These are phyloP conservation scores for Colletotrichum nymphaeae DNA, from an alignment of 2,329 filamentous ascomycete species.

Conservation along the genomic window DNA sequence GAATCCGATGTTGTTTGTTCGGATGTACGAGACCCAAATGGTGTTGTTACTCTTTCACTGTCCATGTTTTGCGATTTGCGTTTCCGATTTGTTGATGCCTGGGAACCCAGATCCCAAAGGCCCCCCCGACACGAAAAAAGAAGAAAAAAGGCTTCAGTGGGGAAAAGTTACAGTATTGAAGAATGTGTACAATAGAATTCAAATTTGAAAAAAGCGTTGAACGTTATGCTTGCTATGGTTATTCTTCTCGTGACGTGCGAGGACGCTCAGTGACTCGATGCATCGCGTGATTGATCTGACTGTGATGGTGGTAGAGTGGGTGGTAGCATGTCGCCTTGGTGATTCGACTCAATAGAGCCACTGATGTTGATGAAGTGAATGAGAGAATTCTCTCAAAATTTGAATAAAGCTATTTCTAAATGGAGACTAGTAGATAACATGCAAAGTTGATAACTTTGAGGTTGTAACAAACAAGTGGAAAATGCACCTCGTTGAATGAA, in stretches of 20 bases:
- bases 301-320: background rate
- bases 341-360: background rate
- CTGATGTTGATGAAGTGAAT: background rate
- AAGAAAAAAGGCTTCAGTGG: background rate
- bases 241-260: background rate
- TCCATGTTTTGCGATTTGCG: background rate
- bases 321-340: background rate
- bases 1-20: background rate
- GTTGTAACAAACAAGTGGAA: background rate
- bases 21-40: background rate
- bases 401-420: conserved; percentile 3
- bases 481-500: background rate
- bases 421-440: conserved; percentile 1
- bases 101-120: background rate
- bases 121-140: background rate
- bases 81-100: background rate
- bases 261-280: background rate
- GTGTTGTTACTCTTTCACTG: background rate
- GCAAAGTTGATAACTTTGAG: background rate
- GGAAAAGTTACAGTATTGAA: background rate
- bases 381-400: background rate
- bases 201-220: background rate
- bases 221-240: background rate
- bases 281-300: background rate
- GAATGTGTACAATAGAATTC: background rate